A percentile compares a stretch with the other conserved stretches of the same genome.
Conservation (phyloP, 2,329 filamentous ascomycete species). For the Bipolaris gigantea region DNA sequence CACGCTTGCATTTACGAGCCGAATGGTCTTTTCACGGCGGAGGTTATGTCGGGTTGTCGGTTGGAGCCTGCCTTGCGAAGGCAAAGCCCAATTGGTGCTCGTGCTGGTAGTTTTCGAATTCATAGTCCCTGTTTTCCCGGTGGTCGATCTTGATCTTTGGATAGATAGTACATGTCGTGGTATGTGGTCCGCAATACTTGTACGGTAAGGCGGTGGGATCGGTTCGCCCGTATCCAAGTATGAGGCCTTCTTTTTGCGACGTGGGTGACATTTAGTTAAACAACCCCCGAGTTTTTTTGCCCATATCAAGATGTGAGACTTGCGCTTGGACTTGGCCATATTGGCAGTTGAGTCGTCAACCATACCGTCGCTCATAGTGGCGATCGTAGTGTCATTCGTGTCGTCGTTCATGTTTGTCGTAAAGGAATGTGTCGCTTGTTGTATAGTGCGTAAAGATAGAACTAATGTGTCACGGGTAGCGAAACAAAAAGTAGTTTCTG, state of each 20-base stretch:
- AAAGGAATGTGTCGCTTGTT: not conserved
- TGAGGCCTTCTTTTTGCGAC: conserved; percentile 3
- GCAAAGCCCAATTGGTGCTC: conserved; percentile 1
- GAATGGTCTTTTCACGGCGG: conserved; percentile 6
- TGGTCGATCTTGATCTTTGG: not conserved
- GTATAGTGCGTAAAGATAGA: not conserved
- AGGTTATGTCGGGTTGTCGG: not conserved
- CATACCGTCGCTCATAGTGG: not conserved
- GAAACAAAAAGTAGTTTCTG: not conserved
- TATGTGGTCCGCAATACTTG: not conserved
- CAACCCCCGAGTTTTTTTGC: conserved; percentile 8
- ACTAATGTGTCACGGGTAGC: not conserved
- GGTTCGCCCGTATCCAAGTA: not conserved
- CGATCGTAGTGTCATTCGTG: not conserved
- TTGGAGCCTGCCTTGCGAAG: conserved; percentile 6
- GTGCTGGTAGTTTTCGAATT: not conserved
- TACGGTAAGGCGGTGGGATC: not conserved
- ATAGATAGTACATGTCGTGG: not conserved
- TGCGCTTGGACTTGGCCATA: conserved; percentile 2
- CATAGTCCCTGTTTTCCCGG: not conserved
- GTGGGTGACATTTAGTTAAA: conserved; percentile 4
- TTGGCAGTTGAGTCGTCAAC: not conserved
- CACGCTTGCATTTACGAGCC: conserved; percentile 6
- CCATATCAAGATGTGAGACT: conserved; percentile 6
- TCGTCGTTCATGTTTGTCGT: not conserved